These are phyloP conservation scores for Apiospora pterosperma DNA, from an alignment of 2,329 filamentous ascomycete species.

Conservation along the genomic window DNA sequence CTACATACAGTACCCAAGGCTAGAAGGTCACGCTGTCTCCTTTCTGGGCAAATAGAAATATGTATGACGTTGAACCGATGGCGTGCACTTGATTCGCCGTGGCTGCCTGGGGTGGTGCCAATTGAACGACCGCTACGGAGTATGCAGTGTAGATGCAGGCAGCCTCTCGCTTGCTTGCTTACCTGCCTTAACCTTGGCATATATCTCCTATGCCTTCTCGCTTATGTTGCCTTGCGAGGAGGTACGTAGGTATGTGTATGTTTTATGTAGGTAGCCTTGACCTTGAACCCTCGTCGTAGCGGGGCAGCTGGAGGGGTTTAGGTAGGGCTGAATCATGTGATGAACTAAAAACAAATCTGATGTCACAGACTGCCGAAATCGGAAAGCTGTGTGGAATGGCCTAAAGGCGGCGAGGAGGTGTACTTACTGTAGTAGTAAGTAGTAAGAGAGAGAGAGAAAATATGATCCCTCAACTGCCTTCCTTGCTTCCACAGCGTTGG, in stretches of 20 bases:
- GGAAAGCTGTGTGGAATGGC: too few relatives aligned
- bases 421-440: too few relatives aligned
- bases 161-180: not conserved
- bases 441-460: too few relatives aligned
- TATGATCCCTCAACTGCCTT: constrained; percentile 1
- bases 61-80: not conserved
- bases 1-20: too few relatives aligned
- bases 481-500: constrained; percentile 1
- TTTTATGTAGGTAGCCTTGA: not conserved
- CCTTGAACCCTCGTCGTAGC: not conserved
- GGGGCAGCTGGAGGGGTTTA: not conserved
- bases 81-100: not conserved
- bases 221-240: not conserved
- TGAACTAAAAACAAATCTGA: not conserved
- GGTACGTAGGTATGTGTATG: not conserved
- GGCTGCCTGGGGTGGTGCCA: not conserved
- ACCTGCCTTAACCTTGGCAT: not conserved
- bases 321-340: constrained; percentile 25
- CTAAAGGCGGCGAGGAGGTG: too few relatives aligned
- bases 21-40: not conserved
- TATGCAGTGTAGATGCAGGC: not conserved
- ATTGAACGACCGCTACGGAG: not conserved
- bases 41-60: not conserved
- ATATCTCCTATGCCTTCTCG: not conserved
- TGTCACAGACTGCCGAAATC: too few relatives aligned